Conservation (phyloP, 495 filamentous ascomycete genomes). For the Parachaetomium inaequale region DNA sequence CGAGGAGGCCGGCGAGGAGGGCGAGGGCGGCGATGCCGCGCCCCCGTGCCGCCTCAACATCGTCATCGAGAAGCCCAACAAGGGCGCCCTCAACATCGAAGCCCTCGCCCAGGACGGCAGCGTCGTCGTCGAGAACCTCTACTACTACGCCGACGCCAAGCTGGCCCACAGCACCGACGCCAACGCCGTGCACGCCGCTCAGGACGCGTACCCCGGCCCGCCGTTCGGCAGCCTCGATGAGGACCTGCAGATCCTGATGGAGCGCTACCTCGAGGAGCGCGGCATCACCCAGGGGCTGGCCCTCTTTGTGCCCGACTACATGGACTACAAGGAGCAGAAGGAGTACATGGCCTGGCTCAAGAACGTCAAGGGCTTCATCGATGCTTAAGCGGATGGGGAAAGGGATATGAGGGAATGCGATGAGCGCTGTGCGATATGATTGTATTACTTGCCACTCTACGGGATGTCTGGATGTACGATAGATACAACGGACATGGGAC, state of each 20-base stretch:
- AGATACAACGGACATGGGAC: neutral
- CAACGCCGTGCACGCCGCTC: slow-evolving; percentile 49
- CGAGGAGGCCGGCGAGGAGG: slow-evolving; percentile 46
- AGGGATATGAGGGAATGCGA: neutral
- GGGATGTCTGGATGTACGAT: slow-evolving; percentile 4
- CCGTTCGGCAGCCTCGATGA: slow-evolving; percentile 93
- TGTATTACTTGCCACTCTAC: slow-evolving; percentile 19
- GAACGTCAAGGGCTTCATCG: slow-evolving; percentile 73
- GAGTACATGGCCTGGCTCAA: slow-evolving; percentile 92
- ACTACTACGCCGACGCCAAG: slow-evolving; percentile 72
- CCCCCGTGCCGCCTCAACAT: slow-evolving; percentile 84
- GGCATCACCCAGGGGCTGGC: slow-evolving; percentile 85
- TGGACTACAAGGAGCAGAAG: slow-evolving; percentile 98
- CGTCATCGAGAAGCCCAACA: slow-evolving; percentile 74
- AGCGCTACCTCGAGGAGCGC: slow-evolving; percentile 91
- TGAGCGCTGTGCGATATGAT: slow-evolving; percentile 12
- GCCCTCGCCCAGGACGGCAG: slow-evolving; percentile 80
- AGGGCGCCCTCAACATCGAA: slow-evolving; percentile 82
- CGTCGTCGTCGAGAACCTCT: slow-evolving; percentile 87
- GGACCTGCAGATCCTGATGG: slow-evolving; percentile 85
- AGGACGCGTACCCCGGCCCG: slow-evolving; percentile 83
- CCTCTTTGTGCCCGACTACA: slow-evolving; percentile 91
- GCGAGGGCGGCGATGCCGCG: slow-evolving; percentile 53
- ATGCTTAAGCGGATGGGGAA: slow-evolving; percentile 52
- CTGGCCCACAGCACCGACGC: slow-evolving; percentile 55